phyloP scores from a whole-genome alignment of 306 rosid genomes.

The Trichosanthes truncata region DNA sequence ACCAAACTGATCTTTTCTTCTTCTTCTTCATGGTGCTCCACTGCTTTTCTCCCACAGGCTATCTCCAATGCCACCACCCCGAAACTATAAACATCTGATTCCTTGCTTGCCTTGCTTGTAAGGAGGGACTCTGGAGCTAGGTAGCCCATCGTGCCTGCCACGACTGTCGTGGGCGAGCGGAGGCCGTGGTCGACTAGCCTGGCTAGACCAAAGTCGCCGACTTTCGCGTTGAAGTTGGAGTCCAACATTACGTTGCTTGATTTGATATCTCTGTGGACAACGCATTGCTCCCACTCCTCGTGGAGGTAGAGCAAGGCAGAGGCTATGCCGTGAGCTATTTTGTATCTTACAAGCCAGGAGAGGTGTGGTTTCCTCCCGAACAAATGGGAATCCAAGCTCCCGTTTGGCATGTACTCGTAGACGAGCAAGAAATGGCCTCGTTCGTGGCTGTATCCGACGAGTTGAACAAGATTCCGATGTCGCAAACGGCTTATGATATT shows the following conservation, averaged over 20 bases:
- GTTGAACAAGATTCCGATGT: constrained; percentile 8
- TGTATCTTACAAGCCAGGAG: not conserved
- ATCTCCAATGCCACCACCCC: constrained; percentile 7
- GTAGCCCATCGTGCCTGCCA: constrained; percentile 13
- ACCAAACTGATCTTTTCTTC: not conserved
- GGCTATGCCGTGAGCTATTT: not conserved
- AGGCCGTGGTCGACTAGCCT: constrained; percentile 6
- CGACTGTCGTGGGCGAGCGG: not conserved
- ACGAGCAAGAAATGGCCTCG: not conserved
- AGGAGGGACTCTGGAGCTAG: constrained; percentile 2
- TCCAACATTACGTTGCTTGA: constrained; percentile 1
- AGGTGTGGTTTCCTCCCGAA: not conserved
- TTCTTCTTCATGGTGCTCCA: not conserved
- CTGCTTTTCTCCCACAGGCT: constrained; percentile 2
- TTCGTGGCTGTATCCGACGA: constrained; percentile 6
- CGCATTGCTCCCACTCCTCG: constrained; percentile 6
- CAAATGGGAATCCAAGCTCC: not conserved
- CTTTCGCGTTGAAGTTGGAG: constrained; percentile 2
- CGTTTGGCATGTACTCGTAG: constrained; percentile 1
- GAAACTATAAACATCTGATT: not conserved
- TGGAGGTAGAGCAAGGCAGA: not conserved
- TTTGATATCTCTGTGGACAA: constrained; percentile 5
- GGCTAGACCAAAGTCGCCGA: constrained; percentile 7
- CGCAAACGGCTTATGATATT: constrained; percentile 6
- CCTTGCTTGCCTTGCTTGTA: not conserved